These are phyloP conservation scores for Phoma sp. DNA, from an alignment of 2,329 filamentous ascomycete species.

Conservation along the genomic window DNA sequence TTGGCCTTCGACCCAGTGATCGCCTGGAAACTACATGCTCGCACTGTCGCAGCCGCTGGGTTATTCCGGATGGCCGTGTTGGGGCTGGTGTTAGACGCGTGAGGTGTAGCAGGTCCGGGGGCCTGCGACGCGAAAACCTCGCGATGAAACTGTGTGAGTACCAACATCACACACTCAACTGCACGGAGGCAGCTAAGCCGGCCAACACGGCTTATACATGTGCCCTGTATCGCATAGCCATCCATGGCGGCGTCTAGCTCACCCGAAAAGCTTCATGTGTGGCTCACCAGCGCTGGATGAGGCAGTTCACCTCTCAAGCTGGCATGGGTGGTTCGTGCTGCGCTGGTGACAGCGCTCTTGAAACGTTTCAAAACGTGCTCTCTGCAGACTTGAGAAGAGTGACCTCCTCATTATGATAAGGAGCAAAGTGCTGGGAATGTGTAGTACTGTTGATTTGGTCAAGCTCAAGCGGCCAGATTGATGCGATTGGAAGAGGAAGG, in stretches of 20 bases:
- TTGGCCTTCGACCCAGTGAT: conserved; percentile 40
- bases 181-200: conserved; percentile 42
- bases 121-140: conserved; percentile 44
- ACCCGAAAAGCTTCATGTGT: conserved; percentile 35
- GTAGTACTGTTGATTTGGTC: background rate
- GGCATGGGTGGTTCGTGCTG: conserved; percentile 21
- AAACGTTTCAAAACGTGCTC: conserved; percentile 25
- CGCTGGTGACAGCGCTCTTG: conserved; percentile 9
- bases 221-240: conserved; percentile 31
- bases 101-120: conserved; percentile 46
- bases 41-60: conserved; percentile 38
- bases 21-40: conserved; percentile 32
- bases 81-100: conserved; percentile 39
- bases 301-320: conserved; percentile 24
- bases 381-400: background rate
- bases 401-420: background rate
- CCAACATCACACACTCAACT: conserved; percentile 35
- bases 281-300: conserved; percentile 28
- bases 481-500: background rate
- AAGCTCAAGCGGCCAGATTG: background rate
- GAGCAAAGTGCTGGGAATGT: background rate
- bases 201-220: conserved; percentile 22
- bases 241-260: conserved; percentile 35
- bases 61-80: conserved; percentile 26
- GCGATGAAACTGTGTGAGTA: conserved; percentile 45